A percentile compares a stretch with the other conserved stretches of the same genome.
Evolutionary conservation across 192 early-diverging fungal genomes (phyloP).

Genomic region (Coemansia sp.): DNA sequence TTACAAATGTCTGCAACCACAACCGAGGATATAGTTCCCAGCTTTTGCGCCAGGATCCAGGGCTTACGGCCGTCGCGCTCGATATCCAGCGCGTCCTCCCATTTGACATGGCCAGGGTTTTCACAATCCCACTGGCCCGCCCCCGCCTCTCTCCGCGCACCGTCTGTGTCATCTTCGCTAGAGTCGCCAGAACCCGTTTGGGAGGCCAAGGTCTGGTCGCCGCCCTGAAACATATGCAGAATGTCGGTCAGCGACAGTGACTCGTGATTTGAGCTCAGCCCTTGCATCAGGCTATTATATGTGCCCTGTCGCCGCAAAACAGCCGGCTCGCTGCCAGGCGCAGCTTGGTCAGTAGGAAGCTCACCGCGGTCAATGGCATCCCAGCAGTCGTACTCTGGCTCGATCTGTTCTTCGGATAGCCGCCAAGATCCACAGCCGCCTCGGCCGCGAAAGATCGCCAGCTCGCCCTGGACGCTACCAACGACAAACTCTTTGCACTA

Average conservation of each 20-base stretch:
- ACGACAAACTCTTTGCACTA: slow-evolving; percentile 60
- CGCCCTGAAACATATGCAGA: slow-evolving; percentile 43
- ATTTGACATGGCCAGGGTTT: slow-evolving; percentile 35
- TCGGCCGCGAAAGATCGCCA: slow-evolving; percentile 55
- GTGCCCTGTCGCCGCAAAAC: slow-evolving; percentile 39
- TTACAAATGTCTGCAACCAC: slow-evolving; percentile 51
- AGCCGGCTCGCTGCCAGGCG: slow-evolving; percentile 1
- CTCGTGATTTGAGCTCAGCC: slow-evolving; percentile 28
- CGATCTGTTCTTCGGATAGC: slow-evolving; percentile 48
- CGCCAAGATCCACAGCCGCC: slow-evolving; percentile 54
- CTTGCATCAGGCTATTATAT: slow-evolving; percentile 19
- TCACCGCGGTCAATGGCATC: slow-evolving; percentile 48
- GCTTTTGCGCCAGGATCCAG: slow-evolving; percentile 54
- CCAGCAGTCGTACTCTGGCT: slow-evolving; percentile 58
- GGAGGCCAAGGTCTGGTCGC: slow-evolving; percentile 1
- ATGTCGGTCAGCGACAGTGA: slow-evolving; percentile 48
- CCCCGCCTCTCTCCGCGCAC: not conserved
- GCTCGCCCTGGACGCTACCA: slow-evolving; percentile 54
- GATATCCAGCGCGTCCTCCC: slow-evolving; percentile 54
- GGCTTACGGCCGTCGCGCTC: slow-evolving; percentile 58
- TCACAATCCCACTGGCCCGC: slow-evolving; percentile 1
- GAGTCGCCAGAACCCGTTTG: slow-evolving; percentile 20
- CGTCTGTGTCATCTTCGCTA: slow-evolving; percentile 34
- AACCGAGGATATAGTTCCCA: slow-evolving; percentile 55
- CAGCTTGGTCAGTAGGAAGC: slow-evolving; percentile 17